phyloP scores from a whole-genome alignment of 1,139 yeast species.

The Pichia sp. region DNA sequence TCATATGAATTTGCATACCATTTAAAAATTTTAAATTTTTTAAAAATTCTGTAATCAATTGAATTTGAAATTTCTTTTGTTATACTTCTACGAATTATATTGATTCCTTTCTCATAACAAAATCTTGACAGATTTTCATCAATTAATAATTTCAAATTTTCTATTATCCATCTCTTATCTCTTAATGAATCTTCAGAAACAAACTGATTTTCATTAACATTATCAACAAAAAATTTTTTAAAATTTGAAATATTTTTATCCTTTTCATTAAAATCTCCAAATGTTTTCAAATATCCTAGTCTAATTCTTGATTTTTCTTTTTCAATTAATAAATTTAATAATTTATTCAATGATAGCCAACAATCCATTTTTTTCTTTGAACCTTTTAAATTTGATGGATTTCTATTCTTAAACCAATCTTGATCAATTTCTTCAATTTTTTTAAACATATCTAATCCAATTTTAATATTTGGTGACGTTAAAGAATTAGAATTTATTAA shows the following conservation, averaged over 20 bases:
- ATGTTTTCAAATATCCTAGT: constrained; percentile 19
- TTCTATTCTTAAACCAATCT: constrained; percentile 17
- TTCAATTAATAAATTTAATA: constrained; percentile 22
- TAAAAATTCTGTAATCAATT: constrained; percentile 19
- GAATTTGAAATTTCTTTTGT: constrained; percentile 11
- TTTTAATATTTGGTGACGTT: constrained; percentile 13
- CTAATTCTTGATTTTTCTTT: constrained; percentile 19
- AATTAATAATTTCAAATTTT: constrained; percentile 24
- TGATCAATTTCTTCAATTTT: constrained; percentile 12
- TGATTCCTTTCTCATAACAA: constrained; percentile 21
- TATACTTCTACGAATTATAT: constrained; percentile 19
- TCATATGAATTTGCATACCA: constrained; percentile 31
- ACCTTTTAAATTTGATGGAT: constrained; percentile 7
- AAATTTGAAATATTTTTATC: constrained; percentile 4
- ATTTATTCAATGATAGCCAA: constrained; percentile 19
- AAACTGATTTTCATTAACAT: not conserved
- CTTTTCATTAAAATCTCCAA: constrained; percentile 6
- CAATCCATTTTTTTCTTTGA: constrained; percentile 13
- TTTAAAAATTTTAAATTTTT: constrained; percentile 24
- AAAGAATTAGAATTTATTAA: constrained; percentile 13
- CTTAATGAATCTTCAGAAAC: not conserved
- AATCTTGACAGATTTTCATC: constrained; percentile 27
- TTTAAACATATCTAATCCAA: constrained; percentile 13
- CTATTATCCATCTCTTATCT: constrained; percentile 20
- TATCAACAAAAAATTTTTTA: constrained; percentile 1